phyloP scores from a whole-genome alignment of 495 filamentous ascomycete genomes.

The Amorphotheca resinae region DNA sequence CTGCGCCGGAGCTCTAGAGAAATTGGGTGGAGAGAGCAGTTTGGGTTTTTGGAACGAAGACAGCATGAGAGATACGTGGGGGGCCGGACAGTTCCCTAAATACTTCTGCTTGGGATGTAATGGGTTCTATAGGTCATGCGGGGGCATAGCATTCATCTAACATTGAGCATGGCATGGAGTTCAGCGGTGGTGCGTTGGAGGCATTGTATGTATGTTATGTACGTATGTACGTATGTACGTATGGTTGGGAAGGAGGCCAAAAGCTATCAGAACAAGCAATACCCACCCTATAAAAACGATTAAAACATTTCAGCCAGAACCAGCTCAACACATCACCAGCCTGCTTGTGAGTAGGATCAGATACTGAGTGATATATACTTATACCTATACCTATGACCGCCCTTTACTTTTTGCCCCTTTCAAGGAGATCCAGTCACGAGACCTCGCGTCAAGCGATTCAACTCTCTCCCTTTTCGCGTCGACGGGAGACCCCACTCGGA shows the following conservation, averaged over 20 bases:
- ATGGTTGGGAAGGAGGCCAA: neutral
- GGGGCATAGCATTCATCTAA: neutral
- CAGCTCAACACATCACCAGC: too few species aligned
- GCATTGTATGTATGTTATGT: too few species aligned
- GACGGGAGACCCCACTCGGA: too few species aligned
- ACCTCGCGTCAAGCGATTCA: too few species aligned
- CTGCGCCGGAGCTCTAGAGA: neutral
- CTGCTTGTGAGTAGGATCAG: too few species aligned
- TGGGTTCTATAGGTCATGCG: neutral
- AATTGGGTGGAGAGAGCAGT: neutral
- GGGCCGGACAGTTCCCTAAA: neutral
- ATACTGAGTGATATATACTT: neutral
- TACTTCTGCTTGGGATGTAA: neutral
- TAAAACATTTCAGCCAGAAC: neutral
- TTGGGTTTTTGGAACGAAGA: neutral
- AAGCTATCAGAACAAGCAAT: slow-evolving; percentile 2
- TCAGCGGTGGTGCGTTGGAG: neutral
- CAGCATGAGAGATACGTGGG: too few species aligned
- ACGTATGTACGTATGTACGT: too few species aligned
- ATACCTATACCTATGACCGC: neutral
- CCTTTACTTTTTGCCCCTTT: too few species aligned
- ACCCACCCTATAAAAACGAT: neutral
- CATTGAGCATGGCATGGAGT: slow-evolving; percentile 6
- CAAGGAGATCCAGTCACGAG: too few species aligned
- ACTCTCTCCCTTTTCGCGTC: too few species aligned